A percentile compares a stretch with the other conserved stretches of the same genome.
Conservation (phyloP, 768 basidiomycete species). For the Dioszegia hungarica region DNA sequence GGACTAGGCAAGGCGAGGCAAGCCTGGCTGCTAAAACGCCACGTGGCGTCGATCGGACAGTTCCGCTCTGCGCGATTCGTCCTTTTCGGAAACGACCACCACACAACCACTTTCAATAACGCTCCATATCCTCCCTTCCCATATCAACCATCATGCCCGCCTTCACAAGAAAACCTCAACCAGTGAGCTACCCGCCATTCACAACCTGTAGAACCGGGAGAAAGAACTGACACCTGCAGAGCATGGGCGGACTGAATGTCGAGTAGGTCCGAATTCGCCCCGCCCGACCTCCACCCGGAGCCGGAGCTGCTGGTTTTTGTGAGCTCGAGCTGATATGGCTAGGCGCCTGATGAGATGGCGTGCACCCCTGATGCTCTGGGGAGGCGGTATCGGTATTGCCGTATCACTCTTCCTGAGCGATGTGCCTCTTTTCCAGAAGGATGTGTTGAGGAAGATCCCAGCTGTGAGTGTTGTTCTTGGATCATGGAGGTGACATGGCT, state of each 20-base stretch:
- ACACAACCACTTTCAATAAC: too few relatives aligned
- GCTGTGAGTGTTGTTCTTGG: conserved; percentile 22
- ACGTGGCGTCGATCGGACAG: neutral
- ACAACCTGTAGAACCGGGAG: neutral
- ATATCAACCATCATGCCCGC: conserved; percentile 18
- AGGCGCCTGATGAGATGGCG: conserved; percentile 30
- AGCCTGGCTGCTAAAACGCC: too few relatives aligned
- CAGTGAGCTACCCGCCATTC: too few relatives aligned
- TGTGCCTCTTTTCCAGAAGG: conserved; percentile 44
- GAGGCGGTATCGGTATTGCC: conserved; percentile 30
- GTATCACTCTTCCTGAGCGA: conserved; percentile 40
- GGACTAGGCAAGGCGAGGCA: too few relatives aligned
- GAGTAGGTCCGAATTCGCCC: conserved; percentile 28
- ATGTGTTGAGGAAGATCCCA: conserved; percentile 44
- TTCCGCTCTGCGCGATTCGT: neutral
- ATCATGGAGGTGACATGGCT: too few relatives aligned
- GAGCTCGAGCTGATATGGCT: neutral
- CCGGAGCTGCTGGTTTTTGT: too few relatives aligned
- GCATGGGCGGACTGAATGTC: conserved; percentile 27
- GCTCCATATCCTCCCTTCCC: too few relatives aligned
- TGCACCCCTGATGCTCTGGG: conserved; percentile 32
- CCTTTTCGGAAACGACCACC: too few relatives aligned
- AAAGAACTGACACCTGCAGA: conserved; percentile 9
- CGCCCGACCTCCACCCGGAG: too few relatives aligned
- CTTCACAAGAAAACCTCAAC: conserved; percentile 19